phyloP scores from a whole-genome alignment of 352 stramenopile species.

The Pythium biforme region DNA sequence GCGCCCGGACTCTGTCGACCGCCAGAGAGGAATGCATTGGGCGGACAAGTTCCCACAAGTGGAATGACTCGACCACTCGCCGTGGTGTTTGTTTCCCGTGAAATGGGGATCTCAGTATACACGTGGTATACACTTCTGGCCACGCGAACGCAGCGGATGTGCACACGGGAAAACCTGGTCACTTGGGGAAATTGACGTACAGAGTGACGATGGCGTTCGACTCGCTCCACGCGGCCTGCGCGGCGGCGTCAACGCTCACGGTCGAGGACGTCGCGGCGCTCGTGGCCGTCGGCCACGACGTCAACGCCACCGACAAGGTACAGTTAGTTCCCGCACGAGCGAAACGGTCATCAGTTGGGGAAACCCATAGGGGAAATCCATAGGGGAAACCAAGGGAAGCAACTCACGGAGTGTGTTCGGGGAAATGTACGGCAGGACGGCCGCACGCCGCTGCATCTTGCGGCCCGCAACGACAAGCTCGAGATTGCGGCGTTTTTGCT shows the following conservation, averaged over 20 bases:
- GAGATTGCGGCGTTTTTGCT: slow-evolving; percentile 12
- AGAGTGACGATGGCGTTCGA: not conserved
- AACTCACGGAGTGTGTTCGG: not conserved
- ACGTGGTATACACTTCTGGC: not conserved
- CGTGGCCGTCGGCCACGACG: not conserved
- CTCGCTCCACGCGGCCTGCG: slow-evolving; percentile 13
- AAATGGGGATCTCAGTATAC: not conserved
- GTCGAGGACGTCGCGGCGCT: slow-evolving; percentile 7
- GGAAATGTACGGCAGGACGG: not conserved
- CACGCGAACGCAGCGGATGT: not conserved
- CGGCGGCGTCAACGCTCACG: slow-evolving; percentile 1
- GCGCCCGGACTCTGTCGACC: too few species aligned
- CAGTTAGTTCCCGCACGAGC: too few species aligned
- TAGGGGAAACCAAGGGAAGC: not conserved
- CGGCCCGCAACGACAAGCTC: slow-evolving; percentile 17
- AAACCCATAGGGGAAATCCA: too few species aligned
- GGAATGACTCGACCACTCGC: too few species aligned
- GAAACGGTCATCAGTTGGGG: not conserved
- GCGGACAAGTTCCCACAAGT: too few species aligned
- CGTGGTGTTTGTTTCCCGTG: too few species aligned
- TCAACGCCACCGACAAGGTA: slow-evolving; percentile 5
- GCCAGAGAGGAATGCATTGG: too few species aligned
- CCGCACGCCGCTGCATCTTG: slow-evolving; percentile 17
- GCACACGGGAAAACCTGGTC: not conserved
- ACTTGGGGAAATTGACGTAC: too few species aligned